Percentiles rank a stretch among this genome's conserved stretches.
These are phyloP conservation scores for Mortierella sp. DNA, from an alignment of 371 early-diverging fungal genomes.

Conservation along the genomic window DNA sequence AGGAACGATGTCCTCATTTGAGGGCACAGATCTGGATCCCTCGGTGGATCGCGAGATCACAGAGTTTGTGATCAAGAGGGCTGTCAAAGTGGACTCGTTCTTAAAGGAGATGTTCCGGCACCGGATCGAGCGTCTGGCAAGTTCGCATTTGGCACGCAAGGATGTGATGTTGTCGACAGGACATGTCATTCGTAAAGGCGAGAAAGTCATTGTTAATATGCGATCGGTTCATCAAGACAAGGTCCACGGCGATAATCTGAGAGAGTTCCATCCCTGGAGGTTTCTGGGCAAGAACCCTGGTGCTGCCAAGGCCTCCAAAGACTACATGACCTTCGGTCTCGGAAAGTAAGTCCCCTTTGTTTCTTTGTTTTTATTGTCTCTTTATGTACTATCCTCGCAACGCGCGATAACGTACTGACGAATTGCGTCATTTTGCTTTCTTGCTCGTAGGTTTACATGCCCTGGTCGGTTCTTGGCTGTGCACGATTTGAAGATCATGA, in stretches of 20 bases:
- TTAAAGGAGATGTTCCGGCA: constrained; percentile 58
- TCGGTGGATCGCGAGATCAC: constrained; percentile 32
- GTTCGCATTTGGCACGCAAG: constrained; percentile 43
- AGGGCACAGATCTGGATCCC: constrained; percentile 12
- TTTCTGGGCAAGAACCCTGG: constrained; percentile 51
- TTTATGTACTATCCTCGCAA: too few species aligned
- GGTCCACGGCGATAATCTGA: constrained; percentile 28
- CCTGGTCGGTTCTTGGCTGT: constrained; percentile 68
- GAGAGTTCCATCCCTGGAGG: constrained; percentile 59
- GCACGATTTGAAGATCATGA: constrained; percentile 61
- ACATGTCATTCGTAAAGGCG: constrained; percentile 54
- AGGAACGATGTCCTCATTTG: background rate
- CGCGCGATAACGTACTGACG: background rate
- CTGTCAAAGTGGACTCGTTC: constrained; percentile 63
- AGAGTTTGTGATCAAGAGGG: constrained; percentile 36
- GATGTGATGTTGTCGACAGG: constrained; percentile 57
- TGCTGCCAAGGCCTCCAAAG: constrained; percentile 49
- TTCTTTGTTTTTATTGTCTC: background rate
- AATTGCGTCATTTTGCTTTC: background rate
- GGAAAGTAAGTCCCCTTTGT: constrained; percentile 45
- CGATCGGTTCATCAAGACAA: constrained; percentile 9
- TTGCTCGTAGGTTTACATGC: constrained; percentile 57
- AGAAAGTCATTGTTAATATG: constrained; percentile 10
- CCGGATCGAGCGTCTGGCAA: constrained; percentile 21
- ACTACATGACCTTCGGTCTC: constrained; percentile 62